Conservation (phyloP, 768 basidiomycete species). For the Boletellus ananiceps region DNA sequence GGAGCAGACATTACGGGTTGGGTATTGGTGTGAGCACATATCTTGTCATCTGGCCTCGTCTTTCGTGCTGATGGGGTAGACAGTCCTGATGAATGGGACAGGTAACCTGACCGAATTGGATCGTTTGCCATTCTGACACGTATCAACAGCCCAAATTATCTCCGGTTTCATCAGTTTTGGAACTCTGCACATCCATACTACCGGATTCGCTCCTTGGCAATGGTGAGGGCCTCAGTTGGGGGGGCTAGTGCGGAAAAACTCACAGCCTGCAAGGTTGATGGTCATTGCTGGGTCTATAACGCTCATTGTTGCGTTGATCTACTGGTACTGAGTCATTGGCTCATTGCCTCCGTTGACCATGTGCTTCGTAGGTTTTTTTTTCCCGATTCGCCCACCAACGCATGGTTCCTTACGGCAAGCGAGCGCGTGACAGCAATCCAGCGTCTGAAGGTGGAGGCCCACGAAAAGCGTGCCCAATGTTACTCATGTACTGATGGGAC, state of each 20-base stretch:
- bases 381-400: slow-evolving; percentile 70
- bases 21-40: slow-evolving; percentile 65
- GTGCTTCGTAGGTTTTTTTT: slow-evolving; percentile 50
- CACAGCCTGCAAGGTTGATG: slow-evolving; percentile 48
- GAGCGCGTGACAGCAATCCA: slow-evolving; percentile 61
- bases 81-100: slow-evolving; percentile 73
- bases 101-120: slow-evolving; percentile 32
- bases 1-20: slow-evolving; percentile 65
- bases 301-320: slow-evolving; percentile 44
- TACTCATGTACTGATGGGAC: background rate
- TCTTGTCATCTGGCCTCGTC: background rate
- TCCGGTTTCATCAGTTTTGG: slow-evolving; percentile 69
- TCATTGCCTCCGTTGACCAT: background rate
- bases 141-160: slow-evolving; percentile 56
- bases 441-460: slow-evolving; percentile 51
- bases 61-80: background rate
- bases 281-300: slow-evolving; percentile 63
- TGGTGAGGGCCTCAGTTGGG: slow-evolving; percentile 39
- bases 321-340: slow-evolving; percentile 40
- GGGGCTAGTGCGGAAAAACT: background rate
- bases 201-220: slow-evolving; percentile 65
- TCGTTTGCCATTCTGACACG: slow-evolving; percentile 5
- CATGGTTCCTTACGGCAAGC: slow-evolving; percentile 66
- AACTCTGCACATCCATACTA: slow-evolving; percentile 53
- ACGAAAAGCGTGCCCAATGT: background rate